Base-by-base conservation (phyloP, 306 rosid genomes). In the Gleditsia sinensis region DNA sequence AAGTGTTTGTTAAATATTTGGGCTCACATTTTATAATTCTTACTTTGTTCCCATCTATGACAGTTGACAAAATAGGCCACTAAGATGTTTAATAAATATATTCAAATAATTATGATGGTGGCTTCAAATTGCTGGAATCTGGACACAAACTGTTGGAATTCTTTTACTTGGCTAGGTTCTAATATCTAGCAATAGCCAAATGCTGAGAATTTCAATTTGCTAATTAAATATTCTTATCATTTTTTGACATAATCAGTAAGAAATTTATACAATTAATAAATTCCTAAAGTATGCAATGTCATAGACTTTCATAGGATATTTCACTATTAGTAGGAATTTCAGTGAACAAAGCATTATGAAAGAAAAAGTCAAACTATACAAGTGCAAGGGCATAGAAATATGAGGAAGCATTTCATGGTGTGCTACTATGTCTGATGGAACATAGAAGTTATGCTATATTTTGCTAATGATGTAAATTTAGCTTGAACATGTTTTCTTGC, bases 401-500 rank as follows among this genome's bases (percentile, higher is more conserved):
- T 14, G 69, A 54, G 74, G 78, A 28, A 39, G 57, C 66, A 34
- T 43, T 75, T 64, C 45, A 12, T 49, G 32, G 25, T 46, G 49
- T 3, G 12, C 33, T 16, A 33, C 45, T 33, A 17, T 56, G 27
- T 72, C 64, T 65, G 40, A 30, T 60, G 58, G 69, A 69, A 48
- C 7, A 32, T 46, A 66, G 68, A 67, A 19, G 42, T 74, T 33
- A 70, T 55, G 8, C 23, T 48, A 25, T n/a, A 70, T 58, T 70
- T 74, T 27, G 37, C 55, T 77, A 55, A 46, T 48, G 37, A 42
- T 71, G 36, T 32, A 39, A 74, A 48, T 55, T 24, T 67, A 30
- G 42, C 74, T 51, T 75, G 63, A 72, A 34, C 59, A 37, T 36
- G 42, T 40, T 67, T 74, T 77, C 50, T 63, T 65, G 51, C 50